Base-by-base conservation (phyloP, 192 early-diverging fungal species). In the Diversispora eburnea region DNA sequence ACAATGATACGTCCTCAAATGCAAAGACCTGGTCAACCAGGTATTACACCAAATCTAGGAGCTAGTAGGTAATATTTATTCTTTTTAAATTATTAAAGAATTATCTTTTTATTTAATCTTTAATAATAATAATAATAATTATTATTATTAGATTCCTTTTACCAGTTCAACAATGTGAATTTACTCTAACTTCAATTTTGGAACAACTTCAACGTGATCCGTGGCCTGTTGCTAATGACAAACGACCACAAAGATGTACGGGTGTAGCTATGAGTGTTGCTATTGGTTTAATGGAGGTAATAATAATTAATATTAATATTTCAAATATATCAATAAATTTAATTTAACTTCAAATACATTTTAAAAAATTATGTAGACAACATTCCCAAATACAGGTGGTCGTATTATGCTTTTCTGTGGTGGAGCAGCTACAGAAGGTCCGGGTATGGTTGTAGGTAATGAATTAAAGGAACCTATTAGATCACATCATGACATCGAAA, bases 401-500 rank as follows among this genome's bases (percentile, higher is more conserved):
- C 88, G 94, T 57, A 91, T 98, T 74, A 94, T 98, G 89, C 74
- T 97, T 45, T 99, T 99, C 78, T 82, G 85, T 57, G 96, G 97
- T 60, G 97, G 97, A 15, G 89, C 97, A 8, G 88, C 89, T 33
- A 96, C 97, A 7, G 92, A 96, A 77, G 97, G 97, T 4, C 97
- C 97, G 20, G 97, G 97, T 55, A 87, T 93, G 85, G 94, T 99
- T 15, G 96, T 99, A 1, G 91, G 94, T 13, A 84, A 85, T 41
- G 95, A 97, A 78, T 86, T 99, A 48, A 87, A 90, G 77, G 97
- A 99, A 79, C 89, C 92, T 12, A 94, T 99, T 65, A 91, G 97
- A 70, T 94, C 95, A n/a, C 97, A 99, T 81, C 93, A 97, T 76
- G 97, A 99, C 72, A 91, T 99, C 67, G 96, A 98, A 71, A 97